Evolutionary conservation across 257 asterid genomes (phyloP).

Genomic region (Nicotiana benthamiana): DNA sequence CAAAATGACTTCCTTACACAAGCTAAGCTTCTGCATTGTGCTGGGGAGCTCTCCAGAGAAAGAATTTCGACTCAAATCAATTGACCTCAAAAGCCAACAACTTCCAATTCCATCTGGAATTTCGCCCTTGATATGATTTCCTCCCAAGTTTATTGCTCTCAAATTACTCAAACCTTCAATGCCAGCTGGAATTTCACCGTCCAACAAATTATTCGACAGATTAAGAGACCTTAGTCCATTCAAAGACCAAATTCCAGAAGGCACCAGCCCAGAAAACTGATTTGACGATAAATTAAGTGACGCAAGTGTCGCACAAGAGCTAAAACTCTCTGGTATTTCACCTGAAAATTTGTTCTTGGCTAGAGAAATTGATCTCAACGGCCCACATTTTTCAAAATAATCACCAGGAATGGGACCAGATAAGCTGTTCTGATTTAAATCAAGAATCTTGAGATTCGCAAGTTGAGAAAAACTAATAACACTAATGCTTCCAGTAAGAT

Average conservation of each 20-base stretch:
- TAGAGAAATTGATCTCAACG: constrained; percentile 62
- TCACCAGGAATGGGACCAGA: constrained; percentile 54
- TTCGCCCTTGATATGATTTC: constrained; percentile 47
- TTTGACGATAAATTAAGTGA: constrained; percentile 65
- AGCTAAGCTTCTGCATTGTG: constrained; percentile 60
- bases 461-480: constrained; percentile 56
- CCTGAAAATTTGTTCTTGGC: constrained; percentile 68
- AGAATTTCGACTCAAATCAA: constrained; percentile 59
- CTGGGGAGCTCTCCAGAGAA: constrained; percentile 57
- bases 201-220: constrained; percentile 61
- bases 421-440: constrained; percentile 67
- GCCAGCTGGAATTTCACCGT: constrained; percentile 54
- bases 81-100: constrained; percentile 48
- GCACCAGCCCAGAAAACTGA: constrained; percentile 66
- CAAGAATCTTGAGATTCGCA: constrained; percentile 54
- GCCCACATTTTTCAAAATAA: constrained; percentile 76
- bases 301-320: constrained; percentile 61
- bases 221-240: constrained; percentile 65
- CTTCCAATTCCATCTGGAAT: constrained; percentile 64
- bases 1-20: constrained; percentile 43
- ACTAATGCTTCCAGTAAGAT: constrained; percentile 64
- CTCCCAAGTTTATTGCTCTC: constrained; percentile 47
- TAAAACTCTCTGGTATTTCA: constrained; percentile 60
- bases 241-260: constrained; percentile 64
- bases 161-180: constrained; percentile 48